These are phyloP conservation scores for Osmanthus fragrans DNA, from an alignment of 257 asterid species.

Conservation along the genomic window DNA sequence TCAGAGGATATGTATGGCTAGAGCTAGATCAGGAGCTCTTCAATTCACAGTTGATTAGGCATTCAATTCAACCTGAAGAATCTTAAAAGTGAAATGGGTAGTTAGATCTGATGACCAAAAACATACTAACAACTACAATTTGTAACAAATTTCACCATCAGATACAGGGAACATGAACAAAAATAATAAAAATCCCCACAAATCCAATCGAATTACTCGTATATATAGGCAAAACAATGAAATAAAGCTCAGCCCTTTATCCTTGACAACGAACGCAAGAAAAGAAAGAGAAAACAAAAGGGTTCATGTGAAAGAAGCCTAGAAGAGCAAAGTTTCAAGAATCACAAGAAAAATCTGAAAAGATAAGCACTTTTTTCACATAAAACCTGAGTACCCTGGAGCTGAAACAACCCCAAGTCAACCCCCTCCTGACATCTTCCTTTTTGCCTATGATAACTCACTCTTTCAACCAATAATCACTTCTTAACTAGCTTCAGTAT, in stretches of 20 bases:
- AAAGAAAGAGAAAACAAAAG: conserved; percentile 23
- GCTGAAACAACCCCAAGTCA: conserved; percentile 82
- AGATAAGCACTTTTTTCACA: conserved; percentile 37
- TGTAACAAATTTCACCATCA: conserved; percentile 31
- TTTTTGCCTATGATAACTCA: conserved; percentile 34
- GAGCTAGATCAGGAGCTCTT: conserved; percentile 19
- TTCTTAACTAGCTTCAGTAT: conserved; percentile 25
- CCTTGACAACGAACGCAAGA: conserved; percentile 33
- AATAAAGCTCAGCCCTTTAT: conserved; percentile 33
- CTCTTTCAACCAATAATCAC: conserved; percentile 45
- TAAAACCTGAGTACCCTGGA: conserved; percentile 67
- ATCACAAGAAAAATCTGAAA: conserved; percentile 82
- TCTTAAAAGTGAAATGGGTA: conserved; percentile 31
- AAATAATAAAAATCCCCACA: conserved; percentile 33
- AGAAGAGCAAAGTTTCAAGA: conserved; percentile 36
- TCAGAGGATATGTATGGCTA: conserved; percentile 25
- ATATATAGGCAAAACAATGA: conserved; percentile 22
- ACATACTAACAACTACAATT: conserved; percentile 38
- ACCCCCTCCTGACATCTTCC: conserved; percentile 46
- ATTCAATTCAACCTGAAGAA: conserved; percentile 18
- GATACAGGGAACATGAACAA: conserved; percentile 6
- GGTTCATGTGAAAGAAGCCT: conserved; percentile 50
- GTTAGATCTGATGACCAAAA: conserved; percentile 53
- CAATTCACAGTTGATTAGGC: conserved; percentile 26
- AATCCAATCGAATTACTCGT: conserved; percentile 40